Base-by-base conservation (phyloP, 2,329 filamentous ascomycete species). In the Colletotrichum neosansevieriae region DNA sequence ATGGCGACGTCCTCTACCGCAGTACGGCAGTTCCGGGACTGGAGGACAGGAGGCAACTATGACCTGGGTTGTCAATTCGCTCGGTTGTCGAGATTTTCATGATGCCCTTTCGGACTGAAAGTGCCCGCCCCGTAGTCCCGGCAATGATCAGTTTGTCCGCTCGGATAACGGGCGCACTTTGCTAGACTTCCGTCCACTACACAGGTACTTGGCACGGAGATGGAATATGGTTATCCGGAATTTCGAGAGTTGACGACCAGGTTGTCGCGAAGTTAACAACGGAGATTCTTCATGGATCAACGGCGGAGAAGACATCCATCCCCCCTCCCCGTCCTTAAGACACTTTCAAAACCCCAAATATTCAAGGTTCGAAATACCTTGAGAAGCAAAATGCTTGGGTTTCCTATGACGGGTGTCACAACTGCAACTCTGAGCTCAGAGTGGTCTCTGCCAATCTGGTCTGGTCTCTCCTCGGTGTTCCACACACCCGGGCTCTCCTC, bases 351-450 rank as follows among this genome's bases (percentile, higher is more conserved):
- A 29, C 4, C 24, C 29, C 29, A 29, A 13, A 38, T 38, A 6
- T 15, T 38, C 12, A 38, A 13, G 36, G 29, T 29, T 29, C 29
- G 7, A 29, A 29, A 29, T 9, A 29, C 29, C 29, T n/a, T 21
- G 32, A 29, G 11, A 21, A 54, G 29, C n/a, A 29, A 13, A 21
- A 21, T 12, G 7, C 34, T n/a, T 1, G 24, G 13, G 5, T 40
- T 6, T 15, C 49, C 29, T 34, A 12, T 54, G 51, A 54, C 34
- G 51, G 17, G 51, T 36, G 32, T 54, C 32, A 54, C 51, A 32
- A 38, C 17, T 40, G 11, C 51, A 21, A 38, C 34, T 19, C 32
- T 40, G 17, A n/a, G 51, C 34, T 54, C 11, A 54, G 51, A 38
- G 51, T 38, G 34, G 19, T 32, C 32, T 40, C n/a, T 56, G 53